phyloP scores from a whole-genome alignment of 305 asterid genomes.

The Ajuga reptans region DNA sequence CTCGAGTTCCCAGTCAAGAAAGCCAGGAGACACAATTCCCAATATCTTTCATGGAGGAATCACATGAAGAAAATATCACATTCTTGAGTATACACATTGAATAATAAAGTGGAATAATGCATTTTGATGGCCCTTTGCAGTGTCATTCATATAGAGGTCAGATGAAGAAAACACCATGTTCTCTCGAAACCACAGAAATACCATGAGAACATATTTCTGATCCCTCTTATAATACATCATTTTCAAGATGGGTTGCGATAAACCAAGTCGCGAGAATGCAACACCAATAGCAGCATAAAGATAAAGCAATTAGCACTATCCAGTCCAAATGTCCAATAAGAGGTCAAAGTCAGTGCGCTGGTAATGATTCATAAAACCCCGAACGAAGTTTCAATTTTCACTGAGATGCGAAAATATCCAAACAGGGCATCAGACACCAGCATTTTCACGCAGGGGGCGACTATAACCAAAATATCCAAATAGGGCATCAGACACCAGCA shows the following conservation, averaged over 20 bases:
- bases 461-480: conserved; percentile 24
- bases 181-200: conserved; percentile 35
- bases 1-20: conserved; percentile 39
- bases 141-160: conserved; percentile 40
- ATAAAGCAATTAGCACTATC: conserved; percentile 51
- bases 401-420: conserved; percentile 20
- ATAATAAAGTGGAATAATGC: conserved; percentile 27
- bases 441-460: not conserved
- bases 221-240: conserved; percentile 34
- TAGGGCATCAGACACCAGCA: conserved; percentile 20
- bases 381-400: conserved; percentile 11
- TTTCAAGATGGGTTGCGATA: conserved; percentile 42
- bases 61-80: conserved; percentile 42
- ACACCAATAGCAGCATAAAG: conserved; percentile 49
- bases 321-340: conserved; percentile 37
- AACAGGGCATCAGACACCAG: conserved; percentile 17
- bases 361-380: conserved; percentile 19
- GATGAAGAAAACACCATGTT: conserved; percentile 42
- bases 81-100: conserved; percentile 32
- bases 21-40: conserved; percentile 31
- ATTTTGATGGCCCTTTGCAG: conserved; percentile 37
- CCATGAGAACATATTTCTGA: conserved; percentile 39
- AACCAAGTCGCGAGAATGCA: conserved; percentile 43
- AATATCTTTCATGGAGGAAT: conserved; percentile 36
- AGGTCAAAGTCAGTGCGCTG: conserved; percentile 33